Evolutionary conservation across 352 stramenopile genomes (phyloP), one percentile per base, ranked within the genome.

Genomic region (Globisporangium acanthophoron): DNA sequence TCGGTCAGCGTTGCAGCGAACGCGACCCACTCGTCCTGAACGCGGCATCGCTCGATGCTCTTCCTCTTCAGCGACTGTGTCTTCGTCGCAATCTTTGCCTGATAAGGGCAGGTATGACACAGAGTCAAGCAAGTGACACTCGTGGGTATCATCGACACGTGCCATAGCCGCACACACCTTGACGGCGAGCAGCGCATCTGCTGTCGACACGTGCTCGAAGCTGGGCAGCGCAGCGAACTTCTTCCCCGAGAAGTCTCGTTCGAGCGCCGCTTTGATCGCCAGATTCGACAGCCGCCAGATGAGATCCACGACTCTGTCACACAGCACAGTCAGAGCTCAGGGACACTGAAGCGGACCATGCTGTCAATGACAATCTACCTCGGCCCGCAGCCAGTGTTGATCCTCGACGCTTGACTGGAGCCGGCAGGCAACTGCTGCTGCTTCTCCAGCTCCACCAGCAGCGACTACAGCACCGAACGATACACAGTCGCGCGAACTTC

Each of bases 261-360:
- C 47, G 3, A 83, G 7, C 27, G 63, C 40, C 12, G 33, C 52
- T 62, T 78, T 77, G 47, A 86, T 51, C 2, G 61, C 71, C 11
- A 78, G 54, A 8, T 66, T 86, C 18, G 73, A 76, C 6, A 87
- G 15, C 16, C 76, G 62, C 76, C 76, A 87, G 11, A 87, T 40
- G 20, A 87, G 57, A 59, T 87, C 76, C 1, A 87, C 61, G 1
- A 81, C 65, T 12, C 76, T 87, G 29, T n/a, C 7, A 6, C n/a
- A 3, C 44, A 49, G 6, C 13, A 5, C 1, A 0, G 16, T 40
- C 12, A 37, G 16, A 24, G 16, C 12, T 46, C 12, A 41, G 27
- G 24, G 5, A 54, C 20, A 12, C 20, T 9, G 46, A 3, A 52
- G 24, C 46, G 40, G 15, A 16, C 16, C 12, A 16, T 3, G 24